A percentile compares a stretch with the other conserved stretches of the same genome.
Evolutionary conservation across 257 asterid genomes (phyloP).

Genomic region (Solanum sejunctum): DNA sequence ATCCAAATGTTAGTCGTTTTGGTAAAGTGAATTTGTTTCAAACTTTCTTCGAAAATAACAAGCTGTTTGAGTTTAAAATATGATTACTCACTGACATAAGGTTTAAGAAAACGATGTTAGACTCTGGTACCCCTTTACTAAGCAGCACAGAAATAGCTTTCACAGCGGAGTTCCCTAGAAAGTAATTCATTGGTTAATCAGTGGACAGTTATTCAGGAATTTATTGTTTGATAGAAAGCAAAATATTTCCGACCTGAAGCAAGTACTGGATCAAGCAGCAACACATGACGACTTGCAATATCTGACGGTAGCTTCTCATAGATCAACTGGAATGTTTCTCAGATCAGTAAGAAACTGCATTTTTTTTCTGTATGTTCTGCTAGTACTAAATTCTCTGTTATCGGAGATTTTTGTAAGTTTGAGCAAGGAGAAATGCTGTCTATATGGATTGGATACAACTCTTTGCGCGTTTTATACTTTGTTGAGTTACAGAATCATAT

Average conservation of each 20-base stretch:
- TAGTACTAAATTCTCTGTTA: not conserved
- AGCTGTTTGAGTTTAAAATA: too few relatives aligned
- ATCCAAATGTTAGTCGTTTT: not conserved
- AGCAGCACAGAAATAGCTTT: slow-evolving; percentile 70
- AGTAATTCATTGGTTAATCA: not conserved
- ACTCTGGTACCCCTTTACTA: slow-evolving; percentile 80
- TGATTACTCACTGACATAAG: slow-evolving; percentile 59
- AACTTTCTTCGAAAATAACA: not conserved
- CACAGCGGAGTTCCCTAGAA: slow-evolving; percentile 67
- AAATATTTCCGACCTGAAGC: slow-evolving; percentile 52
- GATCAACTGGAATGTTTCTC: slow-evolving; percentile 44
- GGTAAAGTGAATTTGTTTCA: not conserved
- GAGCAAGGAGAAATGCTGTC: not conserved
- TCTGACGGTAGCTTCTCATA: slow-evolving; percentile 88
- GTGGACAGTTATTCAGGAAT: not conserved
- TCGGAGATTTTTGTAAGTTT: not conserved
- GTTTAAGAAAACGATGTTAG: slow-evolving; percentile 85
- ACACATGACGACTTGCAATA: slow-evolving; percentile 83
- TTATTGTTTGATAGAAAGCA: not conserved
- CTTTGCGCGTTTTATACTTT: not conserved
- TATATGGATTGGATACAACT: not conserved
- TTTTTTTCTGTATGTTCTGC: not conserved
- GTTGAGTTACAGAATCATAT: not conserved
- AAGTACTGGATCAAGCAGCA: slow-evolving; percentile 86
- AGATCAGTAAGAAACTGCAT: slow-evolving; percentile 1